Evolutionary conservation across 768 basidiomycete species (phyloP), one percentile per base, ranked within the genome.

Genomic region (Lentinula detonsa): DNA sequence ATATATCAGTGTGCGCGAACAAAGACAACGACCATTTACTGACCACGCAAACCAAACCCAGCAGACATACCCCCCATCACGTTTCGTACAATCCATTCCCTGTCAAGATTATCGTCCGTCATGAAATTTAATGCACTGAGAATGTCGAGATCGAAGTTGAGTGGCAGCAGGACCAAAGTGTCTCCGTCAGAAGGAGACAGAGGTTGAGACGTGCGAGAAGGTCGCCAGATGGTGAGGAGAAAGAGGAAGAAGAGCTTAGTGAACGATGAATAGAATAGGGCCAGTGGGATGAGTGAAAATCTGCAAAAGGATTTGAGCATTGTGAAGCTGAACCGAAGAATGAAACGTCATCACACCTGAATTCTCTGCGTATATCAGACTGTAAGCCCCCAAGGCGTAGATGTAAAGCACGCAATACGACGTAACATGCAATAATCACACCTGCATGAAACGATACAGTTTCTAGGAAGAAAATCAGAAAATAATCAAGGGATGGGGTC

Each of bases 181-280:
- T 72, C 57, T 63, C 66, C 66, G 61, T 51, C 61, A 59, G 67
- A 69, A 61, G 62, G 65, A 48, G 62, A 62, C 46, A 66, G n/a
- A 11, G 70, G 49, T 31, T 52, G 51, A 35, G 51, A 11, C 3
- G 61, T 52, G 5, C 74, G 68, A 0, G 79, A 77, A 0, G 88
- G 86, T 5, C 81, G 79, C 91, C 91, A 93, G 61, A 93, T 86
- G 1, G 91, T 86, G 28, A 94, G 79, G 3, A 91, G 78, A 66
- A 90, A 85, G n/a, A 94, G 80, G 5, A 94, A 79, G 68, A 93
- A 92, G 16, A 91, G 80, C 68, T 93, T 94, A 5, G 88, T 91
- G 21, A 93, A 72, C 2, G 91, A 94, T 0, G 91, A 91, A 67
- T 93, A 93, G 69, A 93, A 80, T 5, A 93, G 75, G 11, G 85